Base-by-base conservation (phyloP, 2,329 filamentous ascomycete species). In the Apiospora koreana region DNA sequence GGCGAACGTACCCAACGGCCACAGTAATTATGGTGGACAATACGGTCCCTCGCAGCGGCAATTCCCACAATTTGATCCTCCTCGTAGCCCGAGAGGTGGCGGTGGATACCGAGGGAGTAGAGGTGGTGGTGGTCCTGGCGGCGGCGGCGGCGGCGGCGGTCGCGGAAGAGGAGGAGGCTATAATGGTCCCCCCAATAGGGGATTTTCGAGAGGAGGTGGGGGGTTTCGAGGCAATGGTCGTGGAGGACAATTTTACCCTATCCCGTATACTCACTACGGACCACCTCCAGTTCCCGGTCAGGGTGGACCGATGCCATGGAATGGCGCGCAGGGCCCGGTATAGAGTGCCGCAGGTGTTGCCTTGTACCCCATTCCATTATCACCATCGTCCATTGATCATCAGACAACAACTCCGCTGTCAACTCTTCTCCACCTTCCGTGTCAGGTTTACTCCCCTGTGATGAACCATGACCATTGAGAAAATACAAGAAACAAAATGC, bases 21-120 rank as follows among this genome's bases (percentile, higher is more conserved):
- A 65, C 35, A 28, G 21, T n/a, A 38, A n/a, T 12, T 25, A 62
- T 14, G 23, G 46, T 48, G 28, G 31, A 45, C 66, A 48, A 45
- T 54, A 48, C 66, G 46, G 16, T 25, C 28, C 66, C 10, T 21
- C 42, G 25, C 62, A 58, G 9, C 45, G 23, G 43, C 72, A 68
- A 54, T 73, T n/a, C 16, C 14, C 48, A 5, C 70, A 68, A 35
- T 68, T 54, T 18, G 68, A 50, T 21, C 21, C 43, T 18, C 23
- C 68, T 5, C 70, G 72, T 16, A 70, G 72, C 46, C 67, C 69
- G 28, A 74, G 66, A 35, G 45, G 77, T 42, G 75, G 75, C 35
- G 75, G 76, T 1, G 69, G 65, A 9, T 73, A 67, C 58, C 76
- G 75, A 28, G 76, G 77, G n/a, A 75, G 75, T 0, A 71, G 77